These are phyloP conservation scores for Ramichloridium luteum DNA, from an alignment of 2,329 filamentous ascomycete genomes.

Conservation along the genomic window DNA sequence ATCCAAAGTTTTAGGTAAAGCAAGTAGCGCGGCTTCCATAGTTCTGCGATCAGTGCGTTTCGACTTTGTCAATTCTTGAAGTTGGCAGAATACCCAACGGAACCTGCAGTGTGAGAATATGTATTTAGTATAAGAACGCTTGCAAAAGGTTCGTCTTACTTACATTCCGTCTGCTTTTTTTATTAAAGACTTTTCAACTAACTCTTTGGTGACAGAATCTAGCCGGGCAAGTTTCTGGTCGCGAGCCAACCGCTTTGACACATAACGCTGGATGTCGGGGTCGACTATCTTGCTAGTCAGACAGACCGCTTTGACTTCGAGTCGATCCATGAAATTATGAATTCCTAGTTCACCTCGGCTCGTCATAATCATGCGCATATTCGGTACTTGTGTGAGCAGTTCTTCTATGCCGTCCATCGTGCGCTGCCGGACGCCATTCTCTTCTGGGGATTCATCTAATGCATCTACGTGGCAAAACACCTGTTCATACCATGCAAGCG, in stretches of 20 bases:
- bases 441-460: slow-evolving; percentile 22
- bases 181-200: slow-evolving; percentile 10
- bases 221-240: slow-evolving; percentile 4
- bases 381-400: slow-evolving; percentile 5
- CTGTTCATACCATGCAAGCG: slow-evolving; percentile 10
- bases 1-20: slow-evolving; percentile 15
- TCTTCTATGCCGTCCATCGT: slow-evolving; percentile 7
- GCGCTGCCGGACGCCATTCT: slow-evolving; percentile 6
- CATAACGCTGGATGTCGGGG: slow-evolving; percentile 11
- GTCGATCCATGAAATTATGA: slow-evolving; percentile 4
- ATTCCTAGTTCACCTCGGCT: slow-evolving; percentile 13
- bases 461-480: slow-evolving; percentile 25
- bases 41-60: slow-evolving; percentile 10
- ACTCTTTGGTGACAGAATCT: slow-evolving; percentile 3
- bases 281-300: slow-evolving; percentile 5
- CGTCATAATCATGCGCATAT: slow-evolving; percentile 11
- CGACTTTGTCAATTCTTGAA: slow-evolving; percentile 15
- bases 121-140: neutral
- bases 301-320: slow-evolving; percentile 3
- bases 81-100: slow-evolving; percentile 18
- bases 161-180: slow-evolving; percentile 14
- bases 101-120: slow-evolving; percentile 13
- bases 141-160: slow-evolving; percentile 1
- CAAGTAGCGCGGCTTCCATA: slow-evolving; percentile 8
- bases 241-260: slow-evolving; percentile 6